Evolutionary conservation across 2,329 filamentous ascomycete genomes (phyloP), one percentile per base, ranked within the genome.

Genomic region (Aspergillus jensenii): DNA sequence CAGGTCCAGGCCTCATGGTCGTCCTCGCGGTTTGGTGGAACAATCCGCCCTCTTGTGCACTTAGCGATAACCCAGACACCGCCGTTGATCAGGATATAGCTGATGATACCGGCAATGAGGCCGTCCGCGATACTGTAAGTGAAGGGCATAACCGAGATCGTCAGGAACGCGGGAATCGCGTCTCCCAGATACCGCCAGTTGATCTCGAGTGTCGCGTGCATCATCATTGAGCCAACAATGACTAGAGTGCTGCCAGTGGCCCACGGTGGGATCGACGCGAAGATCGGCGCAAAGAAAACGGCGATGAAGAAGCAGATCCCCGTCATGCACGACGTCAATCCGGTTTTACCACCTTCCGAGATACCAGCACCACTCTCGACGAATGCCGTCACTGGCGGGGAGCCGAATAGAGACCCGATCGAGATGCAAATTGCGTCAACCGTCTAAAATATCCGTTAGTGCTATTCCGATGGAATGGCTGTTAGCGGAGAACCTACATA

Each of bases 331-430:
- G 90, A 87, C 0, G 91, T 95, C n/a, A 96, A 76, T 15, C 91
- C 91, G 0, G 91, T 96, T 69, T 88, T 87, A 45, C 91, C 91
- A 52, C 91, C 91, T 74, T 96, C 91, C 0, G 90, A 90, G 62
- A 96, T 96, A 66, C 91, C 91, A 8, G 91, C 91, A 69, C 91
- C 91, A n/a, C 88, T 91, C 75, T 96, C 91, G 68, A 96, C 87
- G 70, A 91, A 96, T 9, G 91, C 90, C 1, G 91, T 96, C 4
- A 96, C 90, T 0, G 91, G 91, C 0, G 91, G 88, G 9, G 83
- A 84, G 50, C 91, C 91, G 49, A 96, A 81, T 1, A 96, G 79
- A 5, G 90, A 86, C 3, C 91, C 91, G 61, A 96, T 90, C 1
- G 90, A 90, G 66, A 96, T 92, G 66, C 83, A 82, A 40, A 93